Base-by-base conservation (phyloP, 202 grass and related monocot species). In the Alloteropsis angusta region DNA sequence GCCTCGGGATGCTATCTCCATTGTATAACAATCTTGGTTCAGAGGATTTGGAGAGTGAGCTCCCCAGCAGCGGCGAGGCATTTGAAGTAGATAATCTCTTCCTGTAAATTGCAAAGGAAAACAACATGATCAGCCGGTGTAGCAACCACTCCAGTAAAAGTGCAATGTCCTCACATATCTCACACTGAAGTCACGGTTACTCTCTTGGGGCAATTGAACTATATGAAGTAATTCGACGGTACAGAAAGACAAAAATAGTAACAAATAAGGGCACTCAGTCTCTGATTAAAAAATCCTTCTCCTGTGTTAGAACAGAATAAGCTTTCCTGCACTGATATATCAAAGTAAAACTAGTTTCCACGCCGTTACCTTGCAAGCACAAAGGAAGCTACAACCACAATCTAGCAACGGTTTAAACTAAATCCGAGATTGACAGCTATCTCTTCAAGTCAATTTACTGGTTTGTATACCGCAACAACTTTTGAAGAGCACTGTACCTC, bases 81-180 rank as follows among this genome's bases (percentile, higher is more conserved):
- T 87, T 90, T 41, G 92, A 84, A 78, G 92, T 88, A 76, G 96
- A 98, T 54, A 89, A 60, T 28, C 87, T 90, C 73, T 86, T 90
- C 28, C 92, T 94, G 78, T 30, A 85, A 77, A 65, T 68, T 48
- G 21, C 60, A 82, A 56, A 66, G 43, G 44, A 61, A 16, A 84
- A 84, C 6, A 58, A 82, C 13, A 58, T 60, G 78, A 60, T 80
- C 10, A 88, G 21, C 17, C 59, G 19, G 13, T 28, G 9, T 25
- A 52, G 46, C 22, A 70, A 16, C 64, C 48, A 43, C 2, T 62
- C 34, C 21, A 57, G 22, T 15, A 38, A 49, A 65, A 72, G 26
- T 68, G 55, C 25, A 35, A 53, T 17, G 66, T 14, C 65, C 0
- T 47, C 41, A 53, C 13, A 72, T 30, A 78, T 85, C 35, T 49